phyloP scores from a whole-genome alignment of 73 alveolate species.

The Urostyla sp. region DNA sequence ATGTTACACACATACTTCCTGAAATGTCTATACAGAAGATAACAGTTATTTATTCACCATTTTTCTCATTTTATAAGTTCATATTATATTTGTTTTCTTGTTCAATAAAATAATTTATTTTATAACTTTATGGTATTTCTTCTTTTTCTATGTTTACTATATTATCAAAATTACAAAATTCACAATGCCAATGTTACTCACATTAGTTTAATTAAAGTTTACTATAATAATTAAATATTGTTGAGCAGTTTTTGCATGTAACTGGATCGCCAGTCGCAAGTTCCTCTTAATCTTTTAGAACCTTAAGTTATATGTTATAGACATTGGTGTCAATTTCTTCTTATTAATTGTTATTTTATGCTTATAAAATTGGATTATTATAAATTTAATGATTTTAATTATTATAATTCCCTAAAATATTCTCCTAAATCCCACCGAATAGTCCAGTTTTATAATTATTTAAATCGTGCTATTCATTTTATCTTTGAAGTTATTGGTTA shows the following conservation, averaged over 20 bases:
- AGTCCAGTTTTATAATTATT: too few species aligned
- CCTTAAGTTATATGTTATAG: constrained; percentile 48
- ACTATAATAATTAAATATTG: constrained; percentile 81
- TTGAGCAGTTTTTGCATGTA: constrained; percentile 79
- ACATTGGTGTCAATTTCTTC: constrained; percentile 82
- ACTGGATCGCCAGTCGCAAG: constrained; percentile 83
- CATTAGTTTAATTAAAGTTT: constrained; percentile 30
- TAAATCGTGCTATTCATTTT: too few species aligned
- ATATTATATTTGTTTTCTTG: constrained; percentile 27
- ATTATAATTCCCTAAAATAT: too few species aligned
- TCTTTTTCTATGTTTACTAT: constrained; percentile 62
- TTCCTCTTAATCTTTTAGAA: constrained; percentile 65
- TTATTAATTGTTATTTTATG: too few species aligned
- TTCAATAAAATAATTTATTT: constrained; percentile 62
- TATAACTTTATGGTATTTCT: constrained; percentile 71
- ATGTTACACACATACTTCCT: constrained; percentile 91
- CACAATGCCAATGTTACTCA: constrained; percentile 74
- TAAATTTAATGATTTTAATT: too few species aligned
- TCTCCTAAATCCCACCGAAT: too few species aligned
- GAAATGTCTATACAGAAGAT: constrained; percentile 91
- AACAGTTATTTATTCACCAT: constrained; percentile 47
- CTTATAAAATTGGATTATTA: too few species aligned
- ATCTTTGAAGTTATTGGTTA: too few species aligned
- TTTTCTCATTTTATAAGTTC: neutral
- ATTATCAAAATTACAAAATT: constrained; percentile 66